Evolutionary conservation across 495 filamentous ascomycete genomes (phyloP).

Genomic region (Penicillium diatomitis): DNA sequence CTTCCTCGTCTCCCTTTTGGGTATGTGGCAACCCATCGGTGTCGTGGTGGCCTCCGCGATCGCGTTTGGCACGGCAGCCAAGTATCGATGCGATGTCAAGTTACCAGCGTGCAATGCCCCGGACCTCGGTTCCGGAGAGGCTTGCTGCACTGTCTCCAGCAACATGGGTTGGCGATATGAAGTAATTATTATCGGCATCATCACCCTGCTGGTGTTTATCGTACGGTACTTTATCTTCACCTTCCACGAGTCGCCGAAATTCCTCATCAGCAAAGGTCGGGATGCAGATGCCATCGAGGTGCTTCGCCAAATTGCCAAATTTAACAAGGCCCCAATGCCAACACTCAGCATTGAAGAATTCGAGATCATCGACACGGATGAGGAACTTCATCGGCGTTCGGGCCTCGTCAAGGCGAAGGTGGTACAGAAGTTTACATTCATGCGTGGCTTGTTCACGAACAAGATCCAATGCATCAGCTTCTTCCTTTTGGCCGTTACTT

Average conservation of each 20-base stretch:
- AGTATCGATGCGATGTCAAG: constrained; percentile 26
- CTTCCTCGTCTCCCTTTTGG: no score
- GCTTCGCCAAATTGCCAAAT: no score
- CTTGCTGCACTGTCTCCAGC: constrained; percentile 36
- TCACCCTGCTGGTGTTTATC: constrained; percentile 37
- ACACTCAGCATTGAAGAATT: constrained; percentile 4
- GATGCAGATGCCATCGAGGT: no score
- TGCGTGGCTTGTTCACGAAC: background rate
- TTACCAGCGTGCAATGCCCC: background rate
- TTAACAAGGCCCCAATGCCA: no score
- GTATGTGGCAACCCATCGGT: no score
- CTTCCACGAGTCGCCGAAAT: constrained; percentile 64
- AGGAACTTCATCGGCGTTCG: background rate
- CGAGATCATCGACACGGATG: background rate
- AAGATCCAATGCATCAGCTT: constrained; percentile 3
- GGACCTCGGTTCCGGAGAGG: constrained; percentile 14
- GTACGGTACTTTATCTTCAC: constrained; percentile 36
- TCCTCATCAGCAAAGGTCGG: constrained; percentile 30
- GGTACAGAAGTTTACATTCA: constrained; percentile 1
- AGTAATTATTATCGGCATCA: constrained; percentile 49
- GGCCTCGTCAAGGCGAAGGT: background rate
- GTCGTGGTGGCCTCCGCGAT: constrained; percentile 5
- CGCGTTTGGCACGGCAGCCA: constrained; percentile 39
- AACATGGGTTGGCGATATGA: constrained; percentile 72
- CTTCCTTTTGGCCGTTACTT: constrained; percentile 5